These are phyloP conservation scores for Sclerotinia borealis DNA, from an alignment of 2,329 filamentous ascomycete genomes.

Conservation along the genomic window DNA sequence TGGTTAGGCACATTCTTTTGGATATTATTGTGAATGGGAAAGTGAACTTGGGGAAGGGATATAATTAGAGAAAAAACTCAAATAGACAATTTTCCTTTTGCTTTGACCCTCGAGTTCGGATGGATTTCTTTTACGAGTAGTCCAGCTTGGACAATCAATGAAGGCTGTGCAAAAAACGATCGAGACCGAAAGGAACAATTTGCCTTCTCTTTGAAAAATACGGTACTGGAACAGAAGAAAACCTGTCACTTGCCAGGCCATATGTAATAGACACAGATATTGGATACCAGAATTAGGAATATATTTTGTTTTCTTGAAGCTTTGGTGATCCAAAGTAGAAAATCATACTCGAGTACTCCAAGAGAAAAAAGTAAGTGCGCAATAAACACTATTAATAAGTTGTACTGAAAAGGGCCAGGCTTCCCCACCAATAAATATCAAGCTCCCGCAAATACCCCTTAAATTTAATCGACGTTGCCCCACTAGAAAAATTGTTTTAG, in stretches of 20 bases:
- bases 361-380: background rate
- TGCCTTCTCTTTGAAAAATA: no score
- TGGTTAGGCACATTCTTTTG: conserved; percentile 1
- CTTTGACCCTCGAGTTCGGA: background rate
- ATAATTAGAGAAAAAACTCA: background rate
- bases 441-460: background rate
- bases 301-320: background rate
- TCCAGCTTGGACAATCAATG: background rate
- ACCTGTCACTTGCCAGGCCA: background rate
- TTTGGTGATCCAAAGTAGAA: no score
- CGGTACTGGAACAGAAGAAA: background rate
- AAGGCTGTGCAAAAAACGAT: background rate
- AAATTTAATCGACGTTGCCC: background rate
- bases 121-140: background rate
- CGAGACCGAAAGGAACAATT: background rate
- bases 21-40: no score
- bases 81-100: background rate
- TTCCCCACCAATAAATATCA: background rate
- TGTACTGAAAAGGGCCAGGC: background rate
- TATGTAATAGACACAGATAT: background rate
- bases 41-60: background rate
- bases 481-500: background rate
- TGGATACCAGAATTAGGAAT: background rate
- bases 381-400: background rate
- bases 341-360: no score